Percentiles rank a stretch among this genome's conserved stretches.
These are phyloP conservation scores for Pseudogymnoascus sp. DNA, from an alignment of 2,329 filamentous ascomycete genomes.

Conservation along the genomic window DNA sequence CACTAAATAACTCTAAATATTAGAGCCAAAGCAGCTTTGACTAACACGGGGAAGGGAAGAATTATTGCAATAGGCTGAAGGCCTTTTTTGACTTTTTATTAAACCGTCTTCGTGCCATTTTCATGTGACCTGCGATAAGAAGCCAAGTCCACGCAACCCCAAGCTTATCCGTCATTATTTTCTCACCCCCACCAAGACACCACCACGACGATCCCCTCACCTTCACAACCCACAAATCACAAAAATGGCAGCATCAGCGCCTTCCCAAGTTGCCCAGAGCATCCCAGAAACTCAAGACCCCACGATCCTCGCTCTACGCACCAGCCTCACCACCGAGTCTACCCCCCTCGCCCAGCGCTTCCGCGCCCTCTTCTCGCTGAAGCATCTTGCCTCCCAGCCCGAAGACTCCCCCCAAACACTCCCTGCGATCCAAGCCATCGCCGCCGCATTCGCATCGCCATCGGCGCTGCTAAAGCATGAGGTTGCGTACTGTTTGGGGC, in stretches of 20 bases:
- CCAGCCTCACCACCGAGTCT: slow-evolving; percentile 71
- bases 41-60: neutral
- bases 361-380: slow-evolving; percentile 94
- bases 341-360: slow-evolving; percentile 84
- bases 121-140: slow-evolving; percentile 6
- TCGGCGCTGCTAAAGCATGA: slow-evolving; percentile 95
- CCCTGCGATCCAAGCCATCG: slow-evolving; percentile 70
- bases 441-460: slow-evolving; percentile 73
- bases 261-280: neutral
- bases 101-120: neutral
- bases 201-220: neutral
- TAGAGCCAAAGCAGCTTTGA: neutral
- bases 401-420: slow-evolving; percentile 48
- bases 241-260: slow-evolving; percentile 1
- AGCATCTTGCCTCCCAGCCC: slow-evolving; percentile 72
- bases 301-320: slow-evolving; percentile 49
- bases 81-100: neutral
- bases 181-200: slow-evolving; percentile 7
- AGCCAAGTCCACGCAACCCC: neutral
- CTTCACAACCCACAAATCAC: neutral
- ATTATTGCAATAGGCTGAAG: neutral
- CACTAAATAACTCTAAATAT: neutral
- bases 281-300: slow-evolving; percentile 20
- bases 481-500: slow-evolving; percentile 91
- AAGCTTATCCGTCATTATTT: slow-evolving; percentile 5